Percentiles rank a stretch among this genome's conserved stretches.
phyloP scores from a whole-genome alignment of 176 grass and related monocot genomes.

The Areca catechu region DNA sequence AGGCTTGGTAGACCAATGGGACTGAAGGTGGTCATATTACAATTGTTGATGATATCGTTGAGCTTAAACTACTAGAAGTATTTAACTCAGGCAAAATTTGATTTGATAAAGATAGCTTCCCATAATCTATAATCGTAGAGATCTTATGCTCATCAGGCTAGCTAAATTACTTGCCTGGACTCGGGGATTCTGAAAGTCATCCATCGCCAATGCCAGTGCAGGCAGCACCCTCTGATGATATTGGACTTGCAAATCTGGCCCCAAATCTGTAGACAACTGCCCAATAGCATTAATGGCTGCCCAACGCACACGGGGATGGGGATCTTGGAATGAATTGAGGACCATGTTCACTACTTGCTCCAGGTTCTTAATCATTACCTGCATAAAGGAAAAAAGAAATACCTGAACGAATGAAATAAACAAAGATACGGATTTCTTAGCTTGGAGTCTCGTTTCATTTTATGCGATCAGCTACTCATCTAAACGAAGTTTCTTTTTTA shows the following conservation, averaged over 20 bases:
- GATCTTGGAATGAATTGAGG: constrained; percentile 70
- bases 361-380: constrained; percentile 97
- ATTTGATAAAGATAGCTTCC: too few species aligned
- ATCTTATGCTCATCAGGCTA: too few species aligned
- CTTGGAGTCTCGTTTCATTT: neutral
- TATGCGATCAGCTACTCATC: neutral
- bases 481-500: neutral
- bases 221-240: constrained; percentile 86
- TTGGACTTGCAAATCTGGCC: constrained; percentile 88
- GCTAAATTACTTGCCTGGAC: constrained; percentile 51
- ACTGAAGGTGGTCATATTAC: too few species aligned
- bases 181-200: constrained; percentile 94
- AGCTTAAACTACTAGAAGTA: too few species aligned
- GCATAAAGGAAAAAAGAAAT: constrained; percentile 14
- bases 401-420: too few species aligned
- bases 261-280: constrained; percentile 92
- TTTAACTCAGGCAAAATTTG: too few species aligned
- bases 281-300: constrained; percentile 97
- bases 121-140: too few species aligned
- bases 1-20: too few species aligned
- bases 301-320: constrained; percentile 87
- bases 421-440: too few species aligned
- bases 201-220: constrained; percentile 86
- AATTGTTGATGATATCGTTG: too few species aligned
- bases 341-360: constrained; percentile 94